Conservation (phyloP, 2,329 filamentous ascomycete species). For the Arthrobotrys pseudoclavata region DNA sequence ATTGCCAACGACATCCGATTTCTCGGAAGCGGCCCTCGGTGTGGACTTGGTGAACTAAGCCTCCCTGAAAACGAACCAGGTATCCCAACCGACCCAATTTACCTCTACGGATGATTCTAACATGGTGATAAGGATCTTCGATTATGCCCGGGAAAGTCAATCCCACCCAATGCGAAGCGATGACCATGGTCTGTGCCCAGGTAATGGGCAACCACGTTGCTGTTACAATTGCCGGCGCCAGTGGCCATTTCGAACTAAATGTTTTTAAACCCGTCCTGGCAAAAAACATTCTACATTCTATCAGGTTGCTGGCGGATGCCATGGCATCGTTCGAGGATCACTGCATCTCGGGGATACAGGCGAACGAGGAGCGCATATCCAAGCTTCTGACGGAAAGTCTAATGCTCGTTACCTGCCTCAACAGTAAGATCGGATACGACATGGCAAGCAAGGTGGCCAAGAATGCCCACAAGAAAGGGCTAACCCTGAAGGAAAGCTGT, state of each 20-base stretch:
- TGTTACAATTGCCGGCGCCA: constrained; percentile 92
- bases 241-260: constrained; percentile 98
- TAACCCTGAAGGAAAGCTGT: constrained; percentile 92
- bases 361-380: constrained; percentile 92
- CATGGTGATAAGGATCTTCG: constrained; percentile 71
- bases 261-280: constrained; percentile 99
- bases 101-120: constrained; percentile 6
- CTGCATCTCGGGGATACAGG: constrained; percentile 86
- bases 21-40: constrained; percentile 93
- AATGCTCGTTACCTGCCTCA: constrained; percentile 98
- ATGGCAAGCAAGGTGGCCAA: constrained; percentile 98
- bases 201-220: constrained; percentile 98
- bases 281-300: constrained; percentile 92
- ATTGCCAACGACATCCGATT: constrained; percentile 98
- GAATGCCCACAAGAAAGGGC: constrained; percentile 98
- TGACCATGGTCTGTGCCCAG: constrained; percentile 98
- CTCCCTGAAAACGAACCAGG: constrained; percentile 98
- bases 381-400: constrained; percentile 94
- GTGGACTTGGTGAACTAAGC: constrained; percentile 91
- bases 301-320: constrained; percentile 86
- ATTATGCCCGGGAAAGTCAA: constrained; percentile 99
- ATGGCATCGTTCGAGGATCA: constrained; percentile 98
- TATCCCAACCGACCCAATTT: constrained; percentile 10
- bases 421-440: constrained; percentile 97
- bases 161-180: constrained; percentile 95